phyloP scores from a whole-genome alignment of 768 basidiomycete species.

The Auriscalpium orientale region DNA sequence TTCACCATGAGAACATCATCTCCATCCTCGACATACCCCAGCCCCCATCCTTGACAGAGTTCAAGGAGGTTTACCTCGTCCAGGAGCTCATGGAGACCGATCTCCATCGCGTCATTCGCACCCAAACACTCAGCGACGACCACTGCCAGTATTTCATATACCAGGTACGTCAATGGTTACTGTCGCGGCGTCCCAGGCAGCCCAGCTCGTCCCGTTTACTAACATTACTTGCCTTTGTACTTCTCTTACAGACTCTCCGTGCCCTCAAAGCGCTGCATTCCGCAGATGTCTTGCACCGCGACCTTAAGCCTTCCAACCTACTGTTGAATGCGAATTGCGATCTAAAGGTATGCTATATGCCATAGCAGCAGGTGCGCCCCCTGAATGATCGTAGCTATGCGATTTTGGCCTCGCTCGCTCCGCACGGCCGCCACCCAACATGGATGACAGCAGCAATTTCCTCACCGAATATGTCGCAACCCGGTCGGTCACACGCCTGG shows the following conservation, averaged over 20 bases:
- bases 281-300: conserved; percentile 90
- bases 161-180: conserved; percentile 45
- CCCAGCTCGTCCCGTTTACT: not conserved
- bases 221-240: not conserved
- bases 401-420: conserved; percentile 86
- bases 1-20: conserved; percentile 86
- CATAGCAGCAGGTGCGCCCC: not conserved
- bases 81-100: conserved; percentile 91
- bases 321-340: conserved; percentile 96
- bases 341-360: conserved; percentile 57
- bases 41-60: conserved; percentile 61
- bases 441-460: conserved; percentile 72
- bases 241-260: conserved; percentile 59
- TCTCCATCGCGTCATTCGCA: conserved; percentile 91
- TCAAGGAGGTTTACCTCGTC: conserved; percentile 78
- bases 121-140: conserved; percentile 90
- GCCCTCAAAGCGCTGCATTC: conserved; percentile 93
- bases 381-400: conserved; percentile 44
- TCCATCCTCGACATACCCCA: conserved; percentile 90
- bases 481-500: conserved; percentile 36
- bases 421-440: conserved; percentile 64
- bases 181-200: not conserved
- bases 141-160: conserved; percentile 98
- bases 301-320: conserved; percentile 94
- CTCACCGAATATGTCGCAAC: conserved; percentile 97